Percentiles rank a stretch among this genome's conserved stretches.
These are phyloP conservation scores for Capsicum rhomboideum DNA, from an alignment of 257 asterid genomes.

Conservation along the genomic window DNA sequence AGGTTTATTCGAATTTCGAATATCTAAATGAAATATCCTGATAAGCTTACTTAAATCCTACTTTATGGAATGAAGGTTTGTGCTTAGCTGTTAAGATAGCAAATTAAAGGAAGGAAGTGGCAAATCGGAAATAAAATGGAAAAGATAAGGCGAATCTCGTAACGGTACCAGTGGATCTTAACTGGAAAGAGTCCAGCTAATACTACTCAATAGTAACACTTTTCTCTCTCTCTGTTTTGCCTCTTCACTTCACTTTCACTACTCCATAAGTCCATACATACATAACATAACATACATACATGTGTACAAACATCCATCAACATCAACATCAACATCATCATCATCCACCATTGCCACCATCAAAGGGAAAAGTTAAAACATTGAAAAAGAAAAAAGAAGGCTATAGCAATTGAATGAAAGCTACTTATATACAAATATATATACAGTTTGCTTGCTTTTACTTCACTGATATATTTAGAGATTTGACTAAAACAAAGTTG, in stretches of 20 bases:
- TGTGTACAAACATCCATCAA: too few species aligned
- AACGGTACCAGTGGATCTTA: slow-evolving; percentile 11
- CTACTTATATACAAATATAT: background rate
- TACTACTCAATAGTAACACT: background rate
- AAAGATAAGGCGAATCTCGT: background rate
- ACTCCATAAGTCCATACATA: background rate
- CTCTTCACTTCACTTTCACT: background rate
- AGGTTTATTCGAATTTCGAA: too few species aligned
- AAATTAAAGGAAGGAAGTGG: slow-evolving; percentile 3
- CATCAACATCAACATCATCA: background rate
- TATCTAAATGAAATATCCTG: too few species aligned
- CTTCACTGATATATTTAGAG: background rate
- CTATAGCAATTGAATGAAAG: background rate
- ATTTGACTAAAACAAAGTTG: background rate
- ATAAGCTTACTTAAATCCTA: too few species aligned
- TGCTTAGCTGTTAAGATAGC: background rate
- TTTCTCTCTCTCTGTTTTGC: background rate
- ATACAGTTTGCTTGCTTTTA: background rate
- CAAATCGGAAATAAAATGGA: background rate
- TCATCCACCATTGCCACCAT: background rate
- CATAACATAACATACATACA: background rate
- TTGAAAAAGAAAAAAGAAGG: background rate
- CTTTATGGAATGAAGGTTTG: too few species aligned
- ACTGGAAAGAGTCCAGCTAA: slow-evolving; percentile 11
- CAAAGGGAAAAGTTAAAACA: background rate